These are phyloP conservation scores for Dendrobium huoshanense DNA, from an alignment of 106 monocot species.

Conservation along the genomic window DNA sequence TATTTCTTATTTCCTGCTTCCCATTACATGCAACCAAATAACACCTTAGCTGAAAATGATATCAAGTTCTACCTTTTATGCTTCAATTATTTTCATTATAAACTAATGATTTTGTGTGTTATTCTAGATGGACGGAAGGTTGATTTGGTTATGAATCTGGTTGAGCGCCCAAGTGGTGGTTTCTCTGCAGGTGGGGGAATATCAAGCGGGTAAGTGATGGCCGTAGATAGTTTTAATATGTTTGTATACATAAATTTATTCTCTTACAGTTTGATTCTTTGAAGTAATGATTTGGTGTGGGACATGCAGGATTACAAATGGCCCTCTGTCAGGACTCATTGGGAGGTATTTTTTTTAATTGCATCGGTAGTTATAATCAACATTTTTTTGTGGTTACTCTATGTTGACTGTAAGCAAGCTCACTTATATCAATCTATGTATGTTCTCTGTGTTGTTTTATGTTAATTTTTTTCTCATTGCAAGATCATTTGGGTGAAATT, in stretches of 20 bases:
- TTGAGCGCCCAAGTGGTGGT: constrained; percentile 83
- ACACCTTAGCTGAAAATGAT: neutral
- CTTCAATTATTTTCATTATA: neutral
- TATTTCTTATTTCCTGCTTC: neutral
- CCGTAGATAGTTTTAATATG: neutral
- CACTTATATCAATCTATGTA: neutral
- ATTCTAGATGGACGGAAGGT: constrained; percentile 79
- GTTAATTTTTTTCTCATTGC: neutral
- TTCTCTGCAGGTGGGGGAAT: constrained; percentile 96
- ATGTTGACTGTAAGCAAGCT: neutral
- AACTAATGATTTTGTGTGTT: neutral
- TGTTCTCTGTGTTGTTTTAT: neutral
- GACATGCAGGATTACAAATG: constrained; percentile 78
- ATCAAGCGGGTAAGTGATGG: constrained; percentile 83
- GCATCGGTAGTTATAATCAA: neutral
- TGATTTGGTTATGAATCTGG: constrained; percentile 95
- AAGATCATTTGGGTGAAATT: neutral
- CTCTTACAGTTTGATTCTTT: neutral
- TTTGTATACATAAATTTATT: neutral
- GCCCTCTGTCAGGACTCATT: constrained; percentile 93
- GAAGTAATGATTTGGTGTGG: constrained; percentile 6
- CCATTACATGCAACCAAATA: neutral
- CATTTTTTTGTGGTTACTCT: neutral
- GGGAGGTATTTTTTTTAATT: constrained; percentile 58
- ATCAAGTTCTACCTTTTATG: neutral